Evolutionary conservation across 805 yeast species (phyloP), one percentile per base, ranked within the genome.

Genomic region (Wickerhamomyces subpelliculosus): DNA sequence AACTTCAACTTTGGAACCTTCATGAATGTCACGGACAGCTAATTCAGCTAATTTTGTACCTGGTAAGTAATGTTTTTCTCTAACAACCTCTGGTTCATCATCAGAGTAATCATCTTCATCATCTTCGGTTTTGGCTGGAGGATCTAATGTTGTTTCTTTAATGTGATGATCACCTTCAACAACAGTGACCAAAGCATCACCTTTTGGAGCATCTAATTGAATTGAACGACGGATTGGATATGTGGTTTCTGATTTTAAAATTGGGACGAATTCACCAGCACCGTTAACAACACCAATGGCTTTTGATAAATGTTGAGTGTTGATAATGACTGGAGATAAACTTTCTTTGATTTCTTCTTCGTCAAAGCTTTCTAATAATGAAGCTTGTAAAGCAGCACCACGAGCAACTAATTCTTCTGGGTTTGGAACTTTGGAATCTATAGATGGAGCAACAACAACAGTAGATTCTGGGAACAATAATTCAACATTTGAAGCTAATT

Each of bases 311-410:
- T 93, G 97, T 58, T 86, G 90, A 44, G 96, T 89, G 71, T 84
- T 84, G 51, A 87, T 71, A 44, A 89, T 84, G 42, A 84, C 76
- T 23, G 94, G 93, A 63, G 84, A 84, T 51, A 80, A 68, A 41
- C 93, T 80, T 65, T 87, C 95, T 34, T 72, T 67, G 52, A 81
- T 69, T 64, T 87, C 93, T 45, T 84, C 95, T 37, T 75, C 87
- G 55, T 82, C 93, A 54, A 86, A 94, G 41, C 78, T 69, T 54
- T 83, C 90, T 54, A 90, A 70, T 44, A 78, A 57, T 27, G 95
- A 78, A 36, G 96, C 98, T 73, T 93, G 97, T 60, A 90, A 74
- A 46, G 97, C 96, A 42, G 96, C 94, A 66, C 98, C 98, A 57
- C 94, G 81, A 47, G 95, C 80, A 47, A 83, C 70, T 55, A 88